Evolutionary conservation across 306 rosid genomes (phyloP), one percentile per base, ranked within the genome.

Genomic region (Citrullus amarus): DNA sequence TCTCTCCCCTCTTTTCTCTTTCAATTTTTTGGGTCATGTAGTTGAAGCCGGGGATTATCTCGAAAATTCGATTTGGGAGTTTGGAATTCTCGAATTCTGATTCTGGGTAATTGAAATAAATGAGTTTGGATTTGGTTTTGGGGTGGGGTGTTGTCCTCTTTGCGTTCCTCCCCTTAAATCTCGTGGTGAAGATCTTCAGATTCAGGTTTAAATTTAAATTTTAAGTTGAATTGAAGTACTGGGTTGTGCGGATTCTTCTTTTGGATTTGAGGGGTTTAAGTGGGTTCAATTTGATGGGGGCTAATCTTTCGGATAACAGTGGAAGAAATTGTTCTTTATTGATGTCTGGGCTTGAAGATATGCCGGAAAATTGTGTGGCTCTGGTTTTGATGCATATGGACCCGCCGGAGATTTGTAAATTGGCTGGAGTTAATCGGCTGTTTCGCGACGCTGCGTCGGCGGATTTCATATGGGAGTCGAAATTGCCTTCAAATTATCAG

Each of bases 321-420:
- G 84, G 80, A 41, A 41, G 69, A 39, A 48, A 9, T 17, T 32
- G 60, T 65, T 22, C 68, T 75, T 38, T 77, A 65, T 14, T 76
- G 63, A 78, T 85, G 83, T 83, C 91, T 20, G 83, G 87, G 58
- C 91, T 93, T 79, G 98, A 88, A 58, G 94, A 90, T 78, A 80
- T 93, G 55, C 98, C 98, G 5, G 97, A 93, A 84, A 88, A 88
- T 69, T 91, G 97, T 82, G 89, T 89, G 74, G 98, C 97, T 62
- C 54, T 86, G 85, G 82, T 91, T 80, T 78, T 93, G 73, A 83
- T 82, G 90, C 50, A 78, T 57, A 70, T 91, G 86, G 93, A 93
- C 53, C 92, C 97, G 10, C 86, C 88, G 13, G 97, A 91, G 66
- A 85, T 94, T 62, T 92, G 98, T 82, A 85, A 82, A 59, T 82